Evolutionary conservation across 2,329 filamentous ascomycete species (phyloP).

Genomic region (Fusarium denticulatum): DNA sequence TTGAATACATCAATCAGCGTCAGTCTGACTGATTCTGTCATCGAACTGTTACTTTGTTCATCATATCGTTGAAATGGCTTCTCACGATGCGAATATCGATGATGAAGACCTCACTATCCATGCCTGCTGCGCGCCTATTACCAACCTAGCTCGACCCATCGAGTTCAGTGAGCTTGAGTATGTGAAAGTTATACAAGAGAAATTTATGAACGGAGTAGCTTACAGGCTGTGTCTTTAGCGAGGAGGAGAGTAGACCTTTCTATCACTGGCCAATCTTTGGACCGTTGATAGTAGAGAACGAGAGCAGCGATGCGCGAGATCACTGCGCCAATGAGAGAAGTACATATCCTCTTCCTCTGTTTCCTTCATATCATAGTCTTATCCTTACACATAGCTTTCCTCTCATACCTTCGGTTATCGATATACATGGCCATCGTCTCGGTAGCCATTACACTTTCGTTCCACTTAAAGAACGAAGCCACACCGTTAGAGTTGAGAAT

Average conservation of each 20-base stretch:
- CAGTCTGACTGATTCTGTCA: too few species aligned
- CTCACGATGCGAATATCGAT: slow-evolving; percentile 36
- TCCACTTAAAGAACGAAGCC: slow-evolving; percentile 84
- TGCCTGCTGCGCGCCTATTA: slow-evolving; percentile 53
- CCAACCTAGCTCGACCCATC: slow-evolving; percentile 54
- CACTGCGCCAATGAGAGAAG: slow-evolving; percentile 84
- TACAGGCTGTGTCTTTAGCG: neutral
- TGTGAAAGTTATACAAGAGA: neutral
- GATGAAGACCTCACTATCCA: slow-evolving; percentile 49
- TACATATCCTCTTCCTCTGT: slow-evolving; percentile 39
- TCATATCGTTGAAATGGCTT: slow-evolving; percentile 21
- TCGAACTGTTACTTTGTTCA: neutral
- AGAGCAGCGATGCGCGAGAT: slow-evolving; percentile 77
- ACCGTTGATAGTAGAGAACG: slow-evolving; percentile 78
- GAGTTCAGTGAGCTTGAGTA: slow-evolving; percentile 56
- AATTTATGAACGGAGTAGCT: neutral
- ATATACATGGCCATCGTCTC: slow-evolving; percentile 92
- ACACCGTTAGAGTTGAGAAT: slow-evolving; percentile 76
- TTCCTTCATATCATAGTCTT: neutral
- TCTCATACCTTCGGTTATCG: slow-evolving; percentile 89
- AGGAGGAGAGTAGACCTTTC: slow-evolving; percentile 9
- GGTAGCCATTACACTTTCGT: slow-evolving; percentile 90
- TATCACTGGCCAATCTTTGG: slow-evolving; percentile 66
- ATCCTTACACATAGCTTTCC: slow-evolving; percentile 65
- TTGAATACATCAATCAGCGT: neutral